phyloP scores from a whole-genome alignment of 352 stramenopile species.

The Phytopythium chamaehyphon region DNA sequence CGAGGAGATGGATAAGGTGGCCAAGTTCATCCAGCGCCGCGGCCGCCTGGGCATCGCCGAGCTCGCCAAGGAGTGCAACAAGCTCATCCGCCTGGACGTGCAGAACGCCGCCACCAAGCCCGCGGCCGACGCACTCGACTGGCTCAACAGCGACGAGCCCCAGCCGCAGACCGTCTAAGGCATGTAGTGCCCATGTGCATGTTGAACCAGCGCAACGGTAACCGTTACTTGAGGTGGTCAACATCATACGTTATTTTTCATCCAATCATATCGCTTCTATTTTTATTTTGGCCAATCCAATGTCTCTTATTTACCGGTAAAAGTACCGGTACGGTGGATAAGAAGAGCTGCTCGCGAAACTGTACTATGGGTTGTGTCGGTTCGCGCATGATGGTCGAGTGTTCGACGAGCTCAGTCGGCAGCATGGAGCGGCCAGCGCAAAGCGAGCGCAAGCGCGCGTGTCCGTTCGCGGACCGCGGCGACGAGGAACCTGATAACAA shows the following conservation, averaged over 20 bases:
- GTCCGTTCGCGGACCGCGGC: conserved; percentile 1
- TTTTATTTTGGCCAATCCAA: not conserved
- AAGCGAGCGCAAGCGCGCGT: conserved; percentile 2
- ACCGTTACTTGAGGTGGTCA: not conserved
- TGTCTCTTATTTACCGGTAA: too few species aligned
- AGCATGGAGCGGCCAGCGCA: not conserved
- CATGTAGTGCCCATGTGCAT: too few species aligned
- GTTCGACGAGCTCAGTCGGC: not conserved
- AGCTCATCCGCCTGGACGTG: conserved; percentile 61
- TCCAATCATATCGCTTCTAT: not conserved
- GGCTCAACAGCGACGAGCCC: conserved; percentile 27
- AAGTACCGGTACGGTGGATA: too few species aligned
- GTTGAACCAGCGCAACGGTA: conserved; percentile 4
- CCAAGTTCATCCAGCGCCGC: conserved; percentile 61
- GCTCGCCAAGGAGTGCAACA: conserved; percentile 76
- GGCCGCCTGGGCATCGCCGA: conserved; percentile 59
- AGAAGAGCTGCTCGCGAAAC: too few species aligned
- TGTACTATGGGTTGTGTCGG: too few species aligned
- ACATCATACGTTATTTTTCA: not conserved
- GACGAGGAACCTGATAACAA: not conserved
- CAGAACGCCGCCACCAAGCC: conserved; percentile 22
- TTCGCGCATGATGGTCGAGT: not conserved
- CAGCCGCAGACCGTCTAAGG: not conserved
- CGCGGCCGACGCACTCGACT: conserved; percentile 35
- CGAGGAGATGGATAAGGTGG: conserved; percentile 73